Evolutionary conservation across 2,329 filamentous ascomycete genomes (phyloP), one percentile per base, ranked within the genome.

Genomic region (Exophiala viscosa): DNA sequence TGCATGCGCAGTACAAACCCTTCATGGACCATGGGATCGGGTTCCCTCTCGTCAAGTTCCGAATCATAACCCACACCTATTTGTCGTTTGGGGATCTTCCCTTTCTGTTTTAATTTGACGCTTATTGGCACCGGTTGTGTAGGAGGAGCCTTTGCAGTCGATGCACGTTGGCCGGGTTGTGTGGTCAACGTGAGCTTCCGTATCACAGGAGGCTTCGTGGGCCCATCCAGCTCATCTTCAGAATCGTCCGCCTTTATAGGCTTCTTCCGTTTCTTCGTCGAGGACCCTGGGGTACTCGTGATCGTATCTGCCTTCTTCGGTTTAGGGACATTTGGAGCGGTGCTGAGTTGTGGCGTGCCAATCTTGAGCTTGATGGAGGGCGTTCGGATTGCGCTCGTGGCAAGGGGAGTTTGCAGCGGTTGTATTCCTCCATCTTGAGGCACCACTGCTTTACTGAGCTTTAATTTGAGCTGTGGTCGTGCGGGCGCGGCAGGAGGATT

Each of bases 31-130:
- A 87, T 80, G 0, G 93, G 93, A 65, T 99, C 93, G 8, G 76
- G 71, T 69, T 99, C 93, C 11, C 86, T 83, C 66, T 97, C 93
- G 50, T 90, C 93, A 10, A 91, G 90, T 70, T 97, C 93, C 2
- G 91, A 96, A 68, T 99, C 93, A 70, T 97, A 99, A 6, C 92
- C 93, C 50, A 95, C 90, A 46, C 93, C 93, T 1, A 83, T 81
- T 4, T 84, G 84, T 58, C 88, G 81, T 31, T 80, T 75, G 5
- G 88, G 86, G 1, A 82, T 77, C 58, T 42, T 42, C 7, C 40
- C 40, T 28, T 42, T 42, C 20, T 18, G 18, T 31, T 42, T 42
- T n/a, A 42, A 42, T 64, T 84, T 86, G 52, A 88, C 72, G 8
- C 23, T 28, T 28, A 28, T 28, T 28, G 23, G 23, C 48, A 81